phyloP scores from a whole-genome alignment of 768 basidiomycete species.

The Russula sp. region DNA sequence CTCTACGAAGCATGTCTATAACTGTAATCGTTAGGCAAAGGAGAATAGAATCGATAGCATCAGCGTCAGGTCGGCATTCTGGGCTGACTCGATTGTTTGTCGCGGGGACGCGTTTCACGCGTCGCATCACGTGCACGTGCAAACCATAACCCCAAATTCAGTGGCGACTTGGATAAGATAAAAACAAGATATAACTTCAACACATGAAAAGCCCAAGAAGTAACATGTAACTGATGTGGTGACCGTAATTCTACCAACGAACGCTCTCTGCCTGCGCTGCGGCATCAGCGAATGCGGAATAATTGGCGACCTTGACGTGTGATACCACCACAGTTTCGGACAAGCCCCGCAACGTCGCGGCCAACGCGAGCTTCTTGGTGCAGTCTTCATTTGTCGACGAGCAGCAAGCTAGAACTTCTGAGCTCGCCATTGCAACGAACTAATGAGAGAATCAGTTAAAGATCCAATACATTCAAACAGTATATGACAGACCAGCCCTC shows the following conservation, averaged over 20 bases:
- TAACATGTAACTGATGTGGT: neutral
- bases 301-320: conserved; percentile 19
- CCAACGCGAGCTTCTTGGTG: conserved; percentile 13
- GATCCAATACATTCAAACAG: neutral
- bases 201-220: neutral
- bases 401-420: conserved; percentile 18
- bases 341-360: conserved; percentile 12
- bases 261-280: conserved; percentile 34
- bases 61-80: no score
- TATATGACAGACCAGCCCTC: conserved; percentile 12
- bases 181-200: neutral
- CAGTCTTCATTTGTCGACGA: conserved; percentile 18
- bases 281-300: conserved; percentile 18
- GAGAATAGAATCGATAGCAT: neutral
- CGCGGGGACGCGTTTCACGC: neutral
- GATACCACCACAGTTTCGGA: conserved; percentile 18
- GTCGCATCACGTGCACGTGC: conserved; percentile 14
- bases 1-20: conserved; percentile 53
- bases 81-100: neutral
- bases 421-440: conserved; percentile 20
- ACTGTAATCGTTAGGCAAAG: neutral
- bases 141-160: neutral
- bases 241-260: conserved; percentile 29
- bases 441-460: neutral
- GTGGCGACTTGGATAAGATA: neutral